These are phyloP conservation scores for Megacollybia platyphylla DNA, from an alignment of 1,284 basidiomycete species.

Conservation along the genomic window DNA sequence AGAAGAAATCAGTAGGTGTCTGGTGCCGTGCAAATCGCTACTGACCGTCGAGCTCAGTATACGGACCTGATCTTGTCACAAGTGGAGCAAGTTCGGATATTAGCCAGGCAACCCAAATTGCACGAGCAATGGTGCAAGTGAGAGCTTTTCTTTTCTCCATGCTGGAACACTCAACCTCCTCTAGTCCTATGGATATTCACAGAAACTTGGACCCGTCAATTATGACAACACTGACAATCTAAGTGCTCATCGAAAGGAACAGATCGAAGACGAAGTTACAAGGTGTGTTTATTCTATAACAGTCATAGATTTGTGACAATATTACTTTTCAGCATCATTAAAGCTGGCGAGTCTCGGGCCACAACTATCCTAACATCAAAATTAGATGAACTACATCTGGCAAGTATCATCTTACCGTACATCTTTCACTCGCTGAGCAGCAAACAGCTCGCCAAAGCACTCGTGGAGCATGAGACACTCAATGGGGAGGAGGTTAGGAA, in stretches of 20 bases:
- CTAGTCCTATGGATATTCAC: slow-evolving; percentile 70
- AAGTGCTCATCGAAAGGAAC: slow-evolving; percentile 63
- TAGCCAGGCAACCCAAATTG: slow-evolving; percentile 64
- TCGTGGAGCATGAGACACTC: slow-evolving; percentile 92
- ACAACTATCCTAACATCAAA: slow-evolving; percentile 55
- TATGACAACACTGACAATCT: slow-evolving; percentile 64
- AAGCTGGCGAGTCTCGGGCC: slow-evolving; percentile 63
- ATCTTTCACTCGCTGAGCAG: slow-evolving; percentile 8
- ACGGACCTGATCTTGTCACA: slow-evolving; percentile 78
- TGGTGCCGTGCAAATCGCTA: slow-evolving; percentile 1
- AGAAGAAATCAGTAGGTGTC: slow-evolving; percentile 67
- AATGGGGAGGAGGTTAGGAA: slow-evolving; percentile 74
- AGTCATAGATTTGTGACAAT: slow-evolving; percentile 4
- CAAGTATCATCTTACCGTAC: slow-evolving; percentile 19
- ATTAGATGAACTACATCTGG: slow-evolving; percentile 72
- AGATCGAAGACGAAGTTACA: slow-evolving; percentile 77
- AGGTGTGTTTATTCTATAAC: slow-evolving; percentile 34
- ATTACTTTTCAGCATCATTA: slow-evolving; percentile 45
- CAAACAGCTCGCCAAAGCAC: slow-evolving; percentile 67
- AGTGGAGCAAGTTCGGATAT: slow-evolving; percentile 89
- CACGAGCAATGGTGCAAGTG: slow-evolving; percentile 84
- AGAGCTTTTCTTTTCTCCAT: slow-evolving; percentile 10
- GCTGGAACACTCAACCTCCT: not conserved
- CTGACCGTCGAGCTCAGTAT: slow-evolving; percentile 37
- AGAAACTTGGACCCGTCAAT: slow-evolving; percentile 76